Percentiles rank a stretch among this genome's conserved stretches.
These are phyloP conservation scores for Lasiosphaeria miniovina DNA, from an alignment of 495 filamentous ascomycete species.

Conservation along the genomic window DNA sequence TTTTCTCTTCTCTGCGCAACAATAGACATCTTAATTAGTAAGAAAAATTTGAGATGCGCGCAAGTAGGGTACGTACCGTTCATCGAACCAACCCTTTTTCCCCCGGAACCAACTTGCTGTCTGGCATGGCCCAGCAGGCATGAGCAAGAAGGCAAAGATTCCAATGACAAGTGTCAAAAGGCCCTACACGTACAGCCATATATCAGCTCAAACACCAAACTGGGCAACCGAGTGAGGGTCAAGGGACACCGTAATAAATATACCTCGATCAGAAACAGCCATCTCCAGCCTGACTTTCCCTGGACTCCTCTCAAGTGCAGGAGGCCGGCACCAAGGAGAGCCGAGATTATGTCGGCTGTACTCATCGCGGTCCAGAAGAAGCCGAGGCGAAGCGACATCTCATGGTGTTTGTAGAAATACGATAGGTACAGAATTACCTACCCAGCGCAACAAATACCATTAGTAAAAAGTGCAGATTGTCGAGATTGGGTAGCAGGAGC, in stretches of 20 bases:
- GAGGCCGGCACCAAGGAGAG: constrained; percentile 70
- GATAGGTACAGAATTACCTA: constrained; percentile 61
- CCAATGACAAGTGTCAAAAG: constrained; percentile 61
- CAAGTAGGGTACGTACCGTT: constrained; percentile 32
- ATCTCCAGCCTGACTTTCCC: constrained; percentile 65
- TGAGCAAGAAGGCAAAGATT: constrained; percentile 60
- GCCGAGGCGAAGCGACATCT: constrained; percentile 52
- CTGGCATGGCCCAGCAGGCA: constrained; percentile 71
- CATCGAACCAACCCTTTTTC: constrained; percentile 70
- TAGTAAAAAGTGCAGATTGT: neutral
- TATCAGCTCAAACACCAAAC: neutral
- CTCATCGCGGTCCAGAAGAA: constrained; percentile 67
- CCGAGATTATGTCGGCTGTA: constrained; percentile 60
- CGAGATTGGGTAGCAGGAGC: neutral
- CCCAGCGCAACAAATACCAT: neutral
- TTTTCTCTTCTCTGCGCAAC: constrained; percentile 53
- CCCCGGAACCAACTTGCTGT: constrained; percentile 66
- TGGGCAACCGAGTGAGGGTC: no score
- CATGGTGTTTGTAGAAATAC: constrained; percentile 63
- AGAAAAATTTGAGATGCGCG: neutral
- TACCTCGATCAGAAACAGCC: constrained; percentile 34
- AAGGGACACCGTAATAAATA: neutral
- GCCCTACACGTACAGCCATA: constrained; percentile 25
- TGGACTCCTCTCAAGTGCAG: constrained; percentile 61
- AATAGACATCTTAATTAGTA: neutral